phyloP scores from a whole-genome alignment of 2,329 filamentous ascomycete species.

The Pestalotiopsis fici region DNA sequence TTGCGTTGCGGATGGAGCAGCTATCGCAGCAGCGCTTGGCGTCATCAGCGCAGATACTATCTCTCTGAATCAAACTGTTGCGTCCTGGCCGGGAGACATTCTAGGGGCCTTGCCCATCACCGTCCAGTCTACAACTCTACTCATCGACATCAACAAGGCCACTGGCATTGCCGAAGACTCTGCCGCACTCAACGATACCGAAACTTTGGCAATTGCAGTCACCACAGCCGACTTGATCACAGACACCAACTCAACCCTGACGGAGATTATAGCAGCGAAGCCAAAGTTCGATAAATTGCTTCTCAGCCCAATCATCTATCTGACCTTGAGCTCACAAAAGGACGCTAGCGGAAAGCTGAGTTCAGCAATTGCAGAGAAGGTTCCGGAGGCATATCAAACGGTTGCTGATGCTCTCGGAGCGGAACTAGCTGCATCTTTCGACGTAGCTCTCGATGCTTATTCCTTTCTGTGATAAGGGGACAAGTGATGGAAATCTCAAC shows the following conservation, averaged over 20 bases:
- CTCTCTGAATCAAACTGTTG: constrained; percentile 34
- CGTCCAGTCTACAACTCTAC: constrained; percentile 36
- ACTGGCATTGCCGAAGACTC: constrained; percentile 36
- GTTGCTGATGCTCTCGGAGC: constrained; percentile 35
- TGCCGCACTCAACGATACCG: constrained; percentile 34
- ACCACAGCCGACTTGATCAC: constrained; percentile 35
- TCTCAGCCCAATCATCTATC: constrained; percentile 41
- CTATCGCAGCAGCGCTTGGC: constrained; percentile 35
- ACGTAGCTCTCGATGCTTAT: constrained; percentile 35
- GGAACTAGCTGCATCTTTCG: constrained; percentile 40
- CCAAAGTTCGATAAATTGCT: constrained; percentile 44
- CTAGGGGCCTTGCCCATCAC: constrained; percentile 42
- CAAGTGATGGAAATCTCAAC: too few species aligned
- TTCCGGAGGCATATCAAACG: constrained; percentile 33
- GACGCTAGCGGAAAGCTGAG: constrained; percentile 39
- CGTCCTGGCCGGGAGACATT: constrained; percentile 37
- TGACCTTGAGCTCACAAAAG: constrained; percentile 41
- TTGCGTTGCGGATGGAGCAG: constrained; percentile 31
- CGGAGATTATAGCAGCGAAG: constrained; percentile 39
- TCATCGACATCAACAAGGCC: constrained; percentile 39
- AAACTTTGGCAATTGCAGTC: constrained; percentile 39
- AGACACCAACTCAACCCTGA: constrained; percentile 39
- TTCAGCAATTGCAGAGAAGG: constrained; percentile 37
- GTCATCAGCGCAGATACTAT: constrained; percentile 33
- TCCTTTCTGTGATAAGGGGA: constrained; percentile 10